Evolutionary conservation across 108 stramenopile genomes (phyloP).

Genomic region (Cyclotella cryptica): DNA sequence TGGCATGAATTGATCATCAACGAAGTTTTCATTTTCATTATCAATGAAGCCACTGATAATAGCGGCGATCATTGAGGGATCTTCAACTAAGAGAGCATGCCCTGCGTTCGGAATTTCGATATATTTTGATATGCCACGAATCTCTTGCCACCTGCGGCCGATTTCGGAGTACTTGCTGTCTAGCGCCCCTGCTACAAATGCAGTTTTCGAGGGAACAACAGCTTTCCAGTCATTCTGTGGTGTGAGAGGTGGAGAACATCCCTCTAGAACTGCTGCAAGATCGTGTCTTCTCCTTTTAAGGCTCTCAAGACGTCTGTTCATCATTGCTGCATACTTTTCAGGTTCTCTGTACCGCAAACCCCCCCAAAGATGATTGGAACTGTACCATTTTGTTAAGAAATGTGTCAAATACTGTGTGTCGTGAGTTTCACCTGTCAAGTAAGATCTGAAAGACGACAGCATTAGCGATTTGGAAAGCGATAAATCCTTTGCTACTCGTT

Average conservation of each 20-base stretch:
- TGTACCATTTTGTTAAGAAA: slow-evolving; percentile 74
- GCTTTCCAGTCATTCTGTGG: slow-evolving; percentile 59
- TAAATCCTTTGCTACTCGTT: slow-evolving; percentile 51
- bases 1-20: background rate
- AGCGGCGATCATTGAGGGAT: slow-evolving; percentile 53
- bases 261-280: slow-evolving; percentile 65
- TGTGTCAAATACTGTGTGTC: slow-evolving; percentile 31
- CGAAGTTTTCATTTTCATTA: slow-evolving; percentile 16
- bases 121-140: slow-evolving; percentile 35
- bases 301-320: slow-evolving; percentile 39
- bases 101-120: slow-evolving; percentile 60
- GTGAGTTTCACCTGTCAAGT: slow-evolving; percentile 19
- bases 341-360: slow-evolving; percentile 41
- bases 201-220: slow-evolving; percentile 52
- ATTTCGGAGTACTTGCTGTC: slow-evolving; percentile 78
- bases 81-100: slow-evolving; percentile 81
- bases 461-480: slow-evolving; percentile 31
- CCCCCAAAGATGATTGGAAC: slow-evolving; percentile 66
- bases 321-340: slow-evolving; percentile 41
- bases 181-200: slow-evolving; percentile 69
- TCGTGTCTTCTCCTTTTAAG: slow-evolving; percentile 55
- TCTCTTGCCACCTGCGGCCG: slow-evolving; percentile 52
- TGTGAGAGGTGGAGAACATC: slow-evolving; percentile 64
- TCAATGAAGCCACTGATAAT: slow-evolving; percentile 52
- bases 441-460: slow-evolving; percentile 42